Conservation (phyloP, 768 basidiomycete genomes). For the Lentinula guzmanii region DNA sequence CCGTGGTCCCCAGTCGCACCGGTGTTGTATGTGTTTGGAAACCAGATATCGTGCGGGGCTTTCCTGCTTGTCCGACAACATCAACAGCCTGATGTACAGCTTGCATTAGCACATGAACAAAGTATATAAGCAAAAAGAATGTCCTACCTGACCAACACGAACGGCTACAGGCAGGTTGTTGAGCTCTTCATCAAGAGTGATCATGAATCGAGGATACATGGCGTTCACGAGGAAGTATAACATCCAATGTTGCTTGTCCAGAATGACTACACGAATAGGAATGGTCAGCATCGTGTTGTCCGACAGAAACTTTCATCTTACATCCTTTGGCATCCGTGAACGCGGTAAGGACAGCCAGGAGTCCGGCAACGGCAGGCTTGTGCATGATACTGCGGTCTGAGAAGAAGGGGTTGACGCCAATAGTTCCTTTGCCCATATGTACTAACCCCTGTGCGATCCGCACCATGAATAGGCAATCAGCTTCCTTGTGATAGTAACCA, state of each 20-base stretch:
- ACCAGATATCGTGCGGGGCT: constrained; percentile 91
- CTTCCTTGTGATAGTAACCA: constrained; percentile 97
- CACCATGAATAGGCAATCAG: constrained; percentile 94
- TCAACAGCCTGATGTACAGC: constrained; percentile 75
- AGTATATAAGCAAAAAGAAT: background rate
- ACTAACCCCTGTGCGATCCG: constrained; percentile 93
- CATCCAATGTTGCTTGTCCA: constrained; percentile 99
- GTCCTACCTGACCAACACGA: constrained; percentile 80
- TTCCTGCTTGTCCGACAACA: constrained; percentile 96
- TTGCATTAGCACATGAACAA: background rate
- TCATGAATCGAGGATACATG: constrained; percentile 98
- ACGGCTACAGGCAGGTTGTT: constrained; percentile 85
- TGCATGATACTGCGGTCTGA: constrained; percentile 87
- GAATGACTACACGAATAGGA: constrained; percentile 54
- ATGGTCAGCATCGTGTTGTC: background rate
- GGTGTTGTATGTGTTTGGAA: constrained; percentile 99
- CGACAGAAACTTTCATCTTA: constrained; percentile 37
- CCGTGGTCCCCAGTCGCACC: constrained; percentile 90
- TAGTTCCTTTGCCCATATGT: constrained; percentile 99
- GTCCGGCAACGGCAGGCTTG: constrained; percentile 81
- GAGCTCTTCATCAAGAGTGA: constrained; percentile 91
- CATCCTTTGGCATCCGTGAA: constrained; percentile 94
- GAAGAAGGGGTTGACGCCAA: constrained; percentile 96
- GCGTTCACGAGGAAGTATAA: constrained; percentile 91
- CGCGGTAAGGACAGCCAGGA: constrained; percentile 81